Evolutionary conservation across 352 stramenopile species (phyloP), one percentile per base, ranked within the genome.

Genomic region (Pythium phragmitis): DNA sequence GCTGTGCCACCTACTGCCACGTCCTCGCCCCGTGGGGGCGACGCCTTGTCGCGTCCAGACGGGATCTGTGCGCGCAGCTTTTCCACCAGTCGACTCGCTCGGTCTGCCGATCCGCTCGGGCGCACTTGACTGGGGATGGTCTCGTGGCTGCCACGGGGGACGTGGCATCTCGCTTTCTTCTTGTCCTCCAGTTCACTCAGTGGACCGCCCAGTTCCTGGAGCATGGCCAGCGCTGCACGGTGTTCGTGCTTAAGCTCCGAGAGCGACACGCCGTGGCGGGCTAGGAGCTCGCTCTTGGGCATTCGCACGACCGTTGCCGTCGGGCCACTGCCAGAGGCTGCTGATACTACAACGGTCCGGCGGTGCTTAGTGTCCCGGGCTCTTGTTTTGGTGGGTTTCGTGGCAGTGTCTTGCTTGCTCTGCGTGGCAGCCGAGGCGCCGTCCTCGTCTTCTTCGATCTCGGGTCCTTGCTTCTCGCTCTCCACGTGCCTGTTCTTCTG

Each of bases 171-270:
- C n/a, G 21, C 60, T 48, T 39, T 60, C n/a, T 43, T 67, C 28
- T 46, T 68, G 7, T 57, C 21, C 17, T 76, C 67, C 21, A 39
- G 36, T 5, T 70, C 54, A 23, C 73, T 57, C n/a, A 85, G 16
- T 7, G 83, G 79, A 1, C 81, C 86, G 3, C 84, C 86, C 0
- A 94, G 76, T 59, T 92, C 83, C 28, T 87, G 71, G 1, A 94
- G 74, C 67, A 94, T 76, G 41, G 85, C 74, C 19, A 92, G 68
- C 21, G 86, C 86, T 23, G 80, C 80, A 3, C 75, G 80, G 60
- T 94, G 86, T 28, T 94, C 86, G 17, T 88, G 72, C 57, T 88
- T 89, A 1, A 94, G 59, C 58, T 89, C 82, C 4, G 82, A 79
- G 23, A 94, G 70, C 13, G 86, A 92, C 16, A 89, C 69, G 9